phyloP scores from a whole-genome alignment of 1,284 basidiomycete species.

The Microbotryum intermedium region DNA sequence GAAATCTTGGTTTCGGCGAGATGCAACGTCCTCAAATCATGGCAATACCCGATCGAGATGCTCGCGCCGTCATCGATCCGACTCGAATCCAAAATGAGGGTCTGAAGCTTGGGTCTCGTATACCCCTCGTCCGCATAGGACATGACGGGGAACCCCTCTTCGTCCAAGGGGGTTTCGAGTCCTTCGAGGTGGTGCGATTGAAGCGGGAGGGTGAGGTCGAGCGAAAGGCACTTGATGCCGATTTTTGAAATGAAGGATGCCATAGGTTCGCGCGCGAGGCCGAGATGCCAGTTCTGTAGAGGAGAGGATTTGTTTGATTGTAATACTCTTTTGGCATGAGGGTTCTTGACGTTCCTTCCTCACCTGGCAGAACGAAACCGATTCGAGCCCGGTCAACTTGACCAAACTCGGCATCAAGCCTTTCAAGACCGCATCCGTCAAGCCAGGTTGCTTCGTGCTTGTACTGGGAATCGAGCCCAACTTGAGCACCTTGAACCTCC shows the following conservation, averaged over 20 bases:
- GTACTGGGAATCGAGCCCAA: conserved; percentile 19
- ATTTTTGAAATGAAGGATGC: conserved; percentile 11
- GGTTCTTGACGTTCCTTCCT: background rate
- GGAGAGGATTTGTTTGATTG: background rate
- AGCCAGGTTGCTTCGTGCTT: conserved; percentile 18
- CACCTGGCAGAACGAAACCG: conserved; percentile 21
- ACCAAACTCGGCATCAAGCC: conserved; percentile 25
- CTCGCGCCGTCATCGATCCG: conserved; percentile 14
- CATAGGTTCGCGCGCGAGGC: conserved; percentile 12
- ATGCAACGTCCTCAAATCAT: conserved; percentile 17
- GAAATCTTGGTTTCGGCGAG: conserved; percentile 26
- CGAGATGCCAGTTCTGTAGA: conserved; percentile 5
- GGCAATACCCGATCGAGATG: conserved; percentile 7
- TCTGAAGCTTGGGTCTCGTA: conserved; percentile 5
- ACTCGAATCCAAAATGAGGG: conserved; percentile 19
- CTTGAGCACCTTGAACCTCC: conserved; percentile 23
- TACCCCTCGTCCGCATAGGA: background rate
- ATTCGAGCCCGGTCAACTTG: conserved; percentile 24
- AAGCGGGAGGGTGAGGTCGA: conserved; percentile 20
- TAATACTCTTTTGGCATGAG: background rate
- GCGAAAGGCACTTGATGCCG: background rate
- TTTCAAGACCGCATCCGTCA: conserved; percentile 23
- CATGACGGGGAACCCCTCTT: background rate
- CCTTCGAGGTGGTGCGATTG: conserved; percentile 22
- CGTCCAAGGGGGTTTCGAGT: conserved; percentile 7